Conservation (phyloP, 2,329 filamentous ascomycete genomes). For the Cucurbitaria berberidis region DNA sequence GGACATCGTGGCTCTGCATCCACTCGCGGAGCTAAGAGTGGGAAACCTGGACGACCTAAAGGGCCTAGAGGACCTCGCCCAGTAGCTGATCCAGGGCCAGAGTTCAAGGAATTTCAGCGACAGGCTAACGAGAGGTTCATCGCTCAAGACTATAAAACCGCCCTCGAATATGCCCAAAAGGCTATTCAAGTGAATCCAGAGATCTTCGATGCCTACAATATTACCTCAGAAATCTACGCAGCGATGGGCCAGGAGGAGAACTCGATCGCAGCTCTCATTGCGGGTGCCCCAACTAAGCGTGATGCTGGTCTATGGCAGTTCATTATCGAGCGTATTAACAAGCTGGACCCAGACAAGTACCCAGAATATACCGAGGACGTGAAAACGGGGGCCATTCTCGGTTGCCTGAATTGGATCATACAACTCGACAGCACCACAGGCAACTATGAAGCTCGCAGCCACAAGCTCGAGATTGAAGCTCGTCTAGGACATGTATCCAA, state of each 20-base stretch:
- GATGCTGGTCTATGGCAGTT: slow-evolving; percentile 64
- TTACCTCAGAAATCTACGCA: slow-evolving; percentile 65
- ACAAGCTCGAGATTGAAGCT: slow-evolving; percentile 62
- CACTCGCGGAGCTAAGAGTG: slow-evolving; percentile 31
- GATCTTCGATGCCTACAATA: slow-evolving; percentile 65
- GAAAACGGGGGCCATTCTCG: slow-evolving; percentile 37
- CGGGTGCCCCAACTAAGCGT: slow-evolving; percentile 63
- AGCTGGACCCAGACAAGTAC: slow-evolving; percentile 48
- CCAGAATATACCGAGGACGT: slow-evolving; percentile 35
- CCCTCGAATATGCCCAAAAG: slow-evolving; percentile 40
- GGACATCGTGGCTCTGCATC: slow-evolving; percentile 21
- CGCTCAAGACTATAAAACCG: slow-evolving; percentile 62
- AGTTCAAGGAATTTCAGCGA: slow-evolving; percentile 72
- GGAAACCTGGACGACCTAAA: slow-evolving; percentile 34
- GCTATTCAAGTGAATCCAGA: slow-evolving; percentile 61
- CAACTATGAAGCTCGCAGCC: slow-evolving; percentile 60
- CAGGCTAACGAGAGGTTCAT: slow-evolving; percentile 73
- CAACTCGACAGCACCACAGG: slow-evolving; percentile 52
- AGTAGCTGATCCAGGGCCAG: slow-evolving; percentile 70
- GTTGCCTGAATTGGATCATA: slow-evolving; percentile 56
- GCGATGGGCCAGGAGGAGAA: slow-evolving; percentile 63
- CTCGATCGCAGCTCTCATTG: slow-evolving; percentile 62
- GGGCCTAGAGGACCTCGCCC: slow-evolving; percentile 56
- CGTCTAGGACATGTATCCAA: slow-evolving; percentile 49
- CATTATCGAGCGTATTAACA: slow-evolving; percentile 61